Evolutionary conservation across 768 basidiomycete species (phyloP).

Genomic region (Tricholoma bakamatsutake): DNA sequence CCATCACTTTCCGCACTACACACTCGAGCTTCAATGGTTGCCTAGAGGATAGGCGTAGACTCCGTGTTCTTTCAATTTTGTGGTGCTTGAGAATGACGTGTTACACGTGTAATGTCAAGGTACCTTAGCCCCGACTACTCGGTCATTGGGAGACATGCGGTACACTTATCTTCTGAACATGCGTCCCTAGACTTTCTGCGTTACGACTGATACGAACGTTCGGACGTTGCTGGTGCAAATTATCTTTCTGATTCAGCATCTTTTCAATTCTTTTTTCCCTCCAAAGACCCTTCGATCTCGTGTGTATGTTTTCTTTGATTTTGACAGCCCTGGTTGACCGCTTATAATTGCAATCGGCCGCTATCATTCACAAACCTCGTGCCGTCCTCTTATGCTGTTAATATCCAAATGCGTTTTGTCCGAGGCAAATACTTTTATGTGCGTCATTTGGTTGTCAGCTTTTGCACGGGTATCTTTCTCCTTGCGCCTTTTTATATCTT

Average conservation of each 20-base stretch:
- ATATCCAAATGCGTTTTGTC: background rate
- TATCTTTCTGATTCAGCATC: background rate
- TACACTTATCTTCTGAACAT: too few species aligned
- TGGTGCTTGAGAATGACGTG: background rate
- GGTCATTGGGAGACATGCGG: too few species aligned
- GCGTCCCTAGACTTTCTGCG: too few species aligned
- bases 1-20: background rate
- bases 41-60: background rate
- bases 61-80: background rate
- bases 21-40: background rate
- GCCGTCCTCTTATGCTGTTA: background rate
- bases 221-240: background rate
- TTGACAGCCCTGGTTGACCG: background rate
- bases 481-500: background rate
- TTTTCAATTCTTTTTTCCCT: too few species aligned
- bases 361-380: background rate
- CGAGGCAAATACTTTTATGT: background rate
- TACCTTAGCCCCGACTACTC: too few species aligned
- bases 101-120: background rate
- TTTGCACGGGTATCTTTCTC: background rate
- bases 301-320: background rate
- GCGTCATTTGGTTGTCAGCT: background rate
- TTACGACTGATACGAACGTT: too few species aligned
- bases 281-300: background rate
- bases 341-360: background rate